These are phyloP conservation scores for Umbelopsis sp. DNA, from an alignment of 192 early-diverging fungal species.

Conservation along the genomic window DNA sequence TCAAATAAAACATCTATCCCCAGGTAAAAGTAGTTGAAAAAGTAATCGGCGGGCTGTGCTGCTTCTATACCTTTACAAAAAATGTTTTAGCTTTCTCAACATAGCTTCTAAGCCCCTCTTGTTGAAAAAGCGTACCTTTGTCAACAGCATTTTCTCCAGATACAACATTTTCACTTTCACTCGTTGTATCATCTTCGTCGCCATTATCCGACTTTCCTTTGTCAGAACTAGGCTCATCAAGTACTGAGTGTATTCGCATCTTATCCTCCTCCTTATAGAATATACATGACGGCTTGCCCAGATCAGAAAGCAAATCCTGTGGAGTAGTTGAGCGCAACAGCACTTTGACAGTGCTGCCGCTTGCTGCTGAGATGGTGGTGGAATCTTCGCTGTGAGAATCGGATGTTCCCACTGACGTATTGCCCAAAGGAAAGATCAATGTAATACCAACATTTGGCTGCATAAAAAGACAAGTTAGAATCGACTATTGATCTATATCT, in stretches of 20 bases:
- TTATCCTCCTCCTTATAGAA: conserved; percentile 74
- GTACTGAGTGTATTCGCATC: conserved; percentile 68
- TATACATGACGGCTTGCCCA: conserved; percentile 63
- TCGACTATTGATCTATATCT: not conserved
- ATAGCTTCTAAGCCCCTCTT: not conserved
- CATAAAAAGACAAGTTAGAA: conserved; percentile 4
- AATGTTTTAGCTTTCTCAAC: not conserved
- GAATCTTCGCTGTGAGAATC: not conserved
- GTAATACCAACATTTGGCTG: conserved; percentile 47
- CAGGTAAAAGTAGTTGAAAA: conserved; percentile 78
- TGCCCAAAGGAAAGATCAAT: conserved; percentile 40
- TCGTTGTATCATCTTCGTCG: conserved; percentile 37
- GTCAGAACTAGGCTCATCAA: conserved; percentile 24
- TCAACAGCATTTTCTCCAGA: conserved; percentile 22
- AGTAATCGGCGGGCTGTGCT: conserved; percentile 62
- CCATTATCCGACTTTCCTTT: conserved; percentile 34
- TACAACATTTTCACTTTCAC: not conserved
- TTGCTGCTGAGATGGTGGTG: not conserved
- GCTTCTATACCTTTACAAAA: conserved; percentile 27
- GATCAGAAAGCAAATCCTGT: conserved; percentile 72
- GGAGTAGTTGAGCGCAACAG: conserved; percentile 57
- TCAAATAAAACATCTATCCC: conserved; percentile 78
- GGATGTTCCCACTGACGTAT: conserved; percentile 7
- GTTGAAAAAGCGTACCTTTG: not conserved
- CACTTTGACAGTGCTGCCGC: conserved; percentile 38